Base-by-base conservation (phyloP, 371 early-diverging fungal species). In the Rhizoclosmatium hyalinum region DNA sequence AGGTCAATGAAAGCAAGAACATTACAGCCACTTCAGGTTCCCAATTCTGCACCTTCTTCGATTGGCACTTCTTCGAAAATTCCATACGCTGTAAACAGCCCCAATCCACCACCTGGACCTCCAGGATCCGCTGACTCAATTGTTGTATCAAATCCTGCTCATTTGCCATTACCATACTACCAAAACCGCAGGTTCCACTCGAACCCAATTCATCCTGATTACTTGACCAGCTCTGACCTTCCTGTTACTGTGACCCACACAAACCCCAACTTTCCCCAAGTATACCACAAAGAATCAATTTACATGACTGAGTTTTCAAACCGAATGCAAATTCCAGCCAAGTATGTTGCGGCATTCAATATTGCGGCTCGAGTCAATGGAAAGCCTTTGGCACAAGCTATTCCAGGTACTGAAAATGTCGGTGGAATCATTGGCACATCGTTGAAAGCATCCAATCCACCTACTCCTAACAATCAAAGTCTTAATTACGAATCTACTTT, bases 261-360 rank as follows among this genome's bases (percentile, higher is more conserved):
- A 10, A 21, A 43, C 42, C 41, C 65, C 0, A 14, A 41, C 32
- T 46, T 54, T 43, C 65, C 56, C 12, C 56, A 74, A 56, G 46
- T 42, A 43, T 58, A 53, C 24, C 55, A 46, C 39, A 19, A 19
- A 45, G 60, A 42, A 64, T 61, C 44, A 10, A 41, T 67, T 12
- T 68, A 74, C 57, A 65, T 47, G 55, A 44, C 74, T 17, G 74
- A 74, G 68, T 74, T 67, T 43, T n/a, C 32, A 5, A 32, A 53
- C 39, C 12, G 68, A 17, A 39, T 74, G 61, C 57, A 24, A n/a
- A 60, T 75, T 57, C 76, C 76, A 41, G 76, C 71, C 10, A 32
- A 42, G 2, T 75, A 75, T 55, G 65, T 75, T 5, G 75, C 75
- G 6, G 75, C 75, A 17, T 75, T 58, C 56, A 75, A 75, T 44